These are phyloP conservation scores for Curvularia eragrostidis DNA, from an alignment of 2,329 filamentous ascomycete species.

Conservation along the genomic window DNA sequence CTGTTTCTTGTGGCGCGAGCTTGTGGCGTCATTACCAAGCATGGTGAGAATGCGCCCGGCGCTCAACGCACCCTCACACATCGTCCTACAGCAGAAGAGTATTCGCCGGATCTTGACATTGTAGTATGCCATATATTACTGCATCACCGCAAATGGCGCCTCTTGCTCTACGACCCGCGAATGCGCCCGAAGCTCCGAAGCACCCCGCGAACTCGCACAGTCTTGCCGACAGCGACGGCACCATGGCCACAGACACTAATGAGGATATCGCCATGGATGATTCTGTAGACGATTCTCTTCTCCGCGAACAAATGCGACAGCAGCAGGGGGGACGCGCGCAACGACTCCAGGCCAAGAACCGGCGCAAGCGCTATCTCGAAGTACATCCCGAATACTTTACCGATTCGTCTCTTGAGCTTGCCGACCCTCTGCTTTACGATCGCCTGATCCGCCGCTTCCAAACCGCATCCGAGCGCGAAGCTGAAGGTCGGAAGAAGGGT, in stretches of 20 bases:
- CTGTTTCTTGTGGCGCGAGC: slow-evolving; percentile 22
- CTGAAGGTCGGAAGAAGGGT: slow-evolving; percentile 74
- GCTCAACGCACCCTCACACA: neutral
- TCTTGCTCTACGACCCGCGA: slow-evolving; percentile 32
- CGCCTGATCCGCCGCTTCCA: slow-evolving; percentile 79
- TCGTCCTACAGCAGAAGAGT: neutral
- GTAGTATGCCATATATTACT: slow-evolving; percentile 39
- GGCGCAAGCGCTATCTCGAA: slow-evolving; percentile 77
- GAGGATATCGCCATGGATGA: slow-evolving; percentile 25
- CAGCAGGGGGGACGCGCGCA: slow-evolving; percentile 29
- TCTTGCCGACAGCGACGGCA: slow-evolving; percentile 8
- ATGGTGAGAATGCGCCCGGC: slow-evolving; percentile 3
- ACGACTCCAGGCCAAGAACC: slow-evolving; percentile 70
- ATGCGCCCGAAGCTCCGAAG: slow-evolving; percentile 17
- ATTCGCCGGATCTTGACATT: neutral
- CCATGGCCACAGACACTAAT: slow-evolving; percentile 6
- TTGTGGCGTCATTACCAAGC: slow-evolving; percentile 39
- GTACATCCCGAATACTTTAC: slow-evolving; percentile 75
- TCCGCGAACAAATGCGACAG: slow-evolving; percentile 18
- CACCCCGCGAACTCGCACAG: slow-evolving; percentile 6
- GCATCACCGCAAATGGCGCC: slow-evolving; percentile 31
- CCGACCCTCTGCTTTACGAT: slow-evolving; percentile 82
- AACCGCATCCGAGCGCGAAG: slow-evolving; percentile 73
- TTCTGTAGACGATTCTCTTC: slow-evolving; percentile 22
- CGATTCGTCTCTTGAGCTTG: slow-evolving; percentile 65